Conservation (phyloP, 2,329 filamentous ascomycete species). For the Aspergillus persii region DNA sequence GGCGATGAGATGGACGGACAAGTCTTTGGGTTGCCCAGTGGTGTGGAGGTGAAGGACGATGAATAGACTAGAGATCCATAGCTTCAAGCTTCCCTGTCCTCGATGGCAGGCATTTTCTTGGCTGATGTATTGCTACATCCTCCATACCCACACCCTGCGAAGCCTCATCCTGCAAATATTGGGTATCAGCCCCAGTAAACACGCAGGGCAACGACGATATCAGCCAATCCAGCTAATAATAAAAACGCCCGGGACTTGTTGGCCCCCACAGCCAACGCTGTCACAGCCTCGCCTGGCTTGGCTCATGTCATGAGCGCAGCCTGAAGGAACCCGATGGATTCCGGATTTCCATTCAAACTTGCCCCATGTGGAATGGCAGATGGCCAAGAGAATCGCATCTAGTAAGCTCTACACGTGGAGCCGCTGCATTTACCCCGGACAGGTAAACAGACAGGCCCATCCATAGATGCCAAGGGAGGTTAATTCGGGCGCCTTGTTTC, state of each 20-base stretch:
- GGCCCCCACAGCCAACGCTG: too few relatives aligned
- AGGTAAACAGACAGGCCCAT: not conserved
- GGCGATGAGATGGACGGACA: slow-evolving; percentile 43
- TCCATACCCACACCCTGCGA: not conserved
- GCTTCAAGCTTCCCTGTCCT: not conserved
- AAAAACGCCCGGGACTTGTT: too few relatives aligned
- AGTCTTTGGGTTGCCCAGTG: slow-evolving; percentile 48
- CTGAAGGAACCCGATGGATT: not conserved
- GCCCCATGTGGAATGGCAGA: not conserved
- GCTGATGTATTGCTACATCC: not conserved
- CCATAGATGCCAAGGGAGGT: not conserved
- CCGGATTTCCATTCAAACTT: not conserved
- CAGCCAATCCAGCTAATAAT: too few relatives aligned
- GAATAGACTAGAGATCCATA: not conserved
- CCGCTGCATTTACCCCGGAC: not conserved
- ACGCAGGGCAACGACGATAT: too few relatives aligned
- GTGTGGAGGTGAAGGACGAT: slow-evolving; percentile 19
- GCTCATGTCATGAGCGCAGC: not conserved
- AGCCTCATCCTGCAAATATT: too few relatives aligned
- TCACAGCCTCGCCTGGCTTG: not conserved
- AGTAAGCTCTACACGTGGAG: not conserved
- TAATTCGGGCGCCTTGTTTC: not conserved
- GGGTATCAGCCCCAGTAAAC: too few relatives aligned
- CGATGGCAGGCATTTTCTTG: not conserved
- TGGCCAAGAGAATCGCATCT: not conserved